These are phyloP conservation scores for Penicillium frequentans DNA, from an alignment of 2,329 filamentous ascomycete species.

Conservation along the genomic window DNA sequence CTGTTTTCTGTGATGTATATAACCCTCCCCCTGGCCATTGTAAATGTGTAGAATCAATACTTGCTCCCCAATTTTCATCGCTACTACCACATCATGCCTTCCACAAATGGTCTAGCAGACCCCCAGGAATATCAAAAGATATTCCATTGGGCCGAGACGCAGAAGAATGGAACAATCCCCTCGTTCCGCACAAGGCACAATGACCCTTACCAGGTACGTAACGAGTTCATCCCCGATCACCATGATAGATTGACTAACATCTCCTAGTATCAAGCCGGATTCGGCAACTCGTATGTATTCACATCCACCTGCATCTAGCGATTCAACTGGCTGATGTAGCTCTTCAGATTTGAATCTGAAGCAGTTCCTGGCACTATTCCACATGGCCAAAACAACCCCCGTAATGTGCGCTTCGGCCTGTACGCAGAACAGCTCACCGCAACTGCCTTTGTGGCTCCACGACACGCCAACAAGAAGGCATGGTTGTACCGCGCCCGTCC, in stretches of 20 bases:
- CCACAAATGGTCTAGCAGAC: conserved; percentile 25
- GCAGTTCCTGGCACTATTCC: conserved; percentile 41
- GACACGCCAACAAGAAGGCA: conserved; percentile 58
- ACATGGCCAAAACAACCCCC: conserved; percentile 39
- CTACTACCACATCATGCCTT: conserved; percentile 22
- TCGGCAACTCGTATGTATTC: conserved; percentile 49
- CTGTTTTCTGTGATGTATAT: conserved; percentile 4
- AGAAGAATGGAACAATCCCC: conserved; percentile 56
- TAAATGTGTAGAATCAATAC: background rate
- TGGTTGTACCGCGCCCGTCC: conserved; percentile 61
- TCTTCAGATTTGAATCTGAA: conserved; percentile 35
- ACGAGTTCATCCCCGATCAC: background rate
- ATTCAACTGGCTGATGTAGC: conserved; percentile 28
- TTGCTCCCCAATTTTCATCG: background rate
- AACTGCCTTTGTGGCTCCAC: conserved; percentile 59
- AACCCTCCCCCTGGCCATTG: background rate
- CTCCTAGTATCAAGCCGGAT: conserved; percentile 55
- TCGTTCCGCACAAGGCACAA: conserved; percentile 56
- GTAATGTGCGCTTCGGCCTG: conserved; percentile 37
- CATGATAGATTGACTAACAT: too few relatives aligned
- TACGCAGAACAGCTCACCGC: conserved; percentile 54
- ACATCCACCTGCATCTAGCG: conserved; percentile 9
- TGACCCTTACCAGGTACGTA: conserved; percentile 52
- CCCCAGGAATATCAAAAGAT: conserved; percentile 51
- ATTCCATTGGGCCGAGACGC: conserved; percentile 62